Conservation (phyloP, 345 rosid genomes). For the Brassica rapa region DNA sequence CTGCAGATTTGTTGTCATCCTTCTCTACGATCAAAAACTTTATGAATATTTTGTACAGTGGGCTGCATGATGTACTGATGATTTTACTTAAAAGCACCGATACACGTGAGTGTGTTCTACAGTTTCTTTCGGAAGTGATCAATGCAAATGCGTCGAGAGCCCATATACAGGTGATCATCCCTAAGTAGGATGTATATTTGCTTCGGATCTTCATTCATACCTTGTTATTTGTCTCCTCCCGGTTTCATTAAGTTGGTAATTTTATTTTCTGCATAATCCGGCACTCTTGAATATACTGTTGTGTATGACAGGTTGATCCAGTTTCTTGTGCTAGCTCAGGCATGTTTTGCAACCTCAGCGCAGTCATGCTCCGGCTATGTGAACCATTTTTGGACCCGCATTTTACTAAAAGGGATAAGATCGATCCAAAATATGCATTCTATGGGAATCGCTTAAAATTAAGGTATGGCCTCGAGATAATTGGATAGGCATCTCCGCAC, state of each 20-base stretch:
- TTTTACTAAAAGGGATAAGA: slow-evolving; percentile 79
- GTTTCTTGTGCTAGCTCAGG: slow-evolving; percentile 95
- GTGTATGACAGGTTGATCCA: slow-evolving; percentile 77
- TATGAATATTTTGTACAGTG: slow-evolving; percentile 70
- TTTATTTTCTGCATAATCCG: slow-evolving; percentile 4
- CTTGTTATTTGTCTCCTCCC: background rate
- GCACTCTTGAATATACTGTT: slow-evolving; percentile 7
- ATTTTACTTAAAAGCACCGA: slow-evolving; percentile 66
- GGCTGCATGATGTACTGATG: slow-evolving; percentile 69
- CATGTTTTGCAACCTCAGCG: slow-evolving; percentile 96
- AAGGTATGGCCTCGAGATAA: slow-evolving; percentile 54
- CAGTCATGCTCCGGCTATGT: slow-evolving; percentile 89
- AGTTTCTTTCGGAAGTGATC: slow-evolving; percentile 95
- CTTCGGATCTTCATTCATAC: background rate
- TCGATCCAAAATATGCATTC: slow-evolving; percentile 83
- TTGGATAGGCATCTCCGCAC: background rate
- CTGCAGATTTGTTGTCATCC: slow-evolving; percentile 81
- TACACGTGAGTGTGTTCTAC: slow-evolving; percentile 81
- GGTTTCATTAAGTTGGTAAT: slow-evolving; percentile 13
- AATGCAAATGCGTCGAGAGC: slow-evolving; percentile 86
- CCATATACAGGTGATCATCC: slow-evolving; percentile 73
- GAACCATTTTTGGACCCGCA: slow-evolving; percentile 89
- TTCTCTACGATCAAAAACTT: slow-evolving; percentile 83
- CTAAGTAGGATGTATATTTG: background rate
- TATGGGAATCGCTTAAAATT: slow-evolving; percentile 67